These are phyloP conservation scores for Barnettozyma vustinii DNA, from an alignment of 805 yeast species.

Conservation along the genomic window DNA sequence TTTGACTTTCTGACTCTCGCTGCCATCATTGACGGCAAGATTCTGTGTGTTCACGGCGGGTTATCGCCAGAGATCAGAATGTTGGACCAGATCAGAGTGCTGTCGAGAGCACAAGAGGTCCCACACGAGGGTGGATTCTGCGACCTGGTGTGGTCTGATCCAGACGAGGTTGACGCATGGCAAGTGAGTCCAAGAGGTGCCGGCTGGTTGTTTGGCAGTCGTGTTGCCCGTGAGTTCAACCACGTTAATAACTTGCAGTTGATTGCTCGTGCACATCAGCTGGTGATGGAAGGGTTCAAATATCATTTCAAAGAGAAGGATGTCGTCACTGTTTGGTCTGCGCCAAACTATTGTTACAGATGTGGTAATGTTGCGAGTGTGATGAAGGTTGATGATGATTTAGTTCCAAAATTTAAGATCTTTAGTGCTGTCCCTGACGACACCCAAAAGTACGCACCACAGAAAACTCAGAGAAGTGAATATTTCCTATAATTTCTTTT, in stretches of 20 bases:
- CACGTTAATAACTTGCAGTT: conserved; percentile 85
- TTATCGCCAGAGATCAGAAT: conserved; percentile 94
- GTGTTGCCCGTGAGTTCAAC: conserved; percentile 92
- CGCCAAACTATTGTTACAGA: conserved; percentile 94
- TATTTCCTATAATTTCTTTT: conserved; percentile 23
- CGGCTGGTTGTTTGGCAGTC: conserved; percentile 94
- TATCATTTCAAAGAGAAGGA: conserved; percentile 95
- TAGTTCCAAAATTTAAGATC: conserved; percentile 86
- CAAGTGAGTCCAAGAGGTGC: conserved; percentile 98
- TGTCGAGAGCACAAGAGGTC: conserved; percentile 94
- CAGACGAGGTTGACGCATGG: conserved; percentile 97
- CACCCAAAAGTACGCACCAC: conserved; percentile 28
- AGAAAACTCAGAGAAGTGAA: conserved; percentile 30
- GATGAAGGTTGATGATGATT: conserved; percentile 87
- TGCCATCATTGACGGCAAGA: conserved; percentile 92
- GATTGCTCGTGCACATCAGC: conserved; percentile 95
- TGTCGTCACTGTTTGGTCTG: conserved; percentile 97
- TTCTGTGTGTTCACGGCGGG: conserved; percentile 96
- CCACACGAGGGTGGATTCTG: conserved; percentile 99
- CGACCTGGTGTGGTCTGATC: conserved; percentile 96
- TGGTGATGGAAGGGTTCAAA: conserved; percentile 97
- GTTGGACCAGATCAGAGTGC: conserved; percentile 92
- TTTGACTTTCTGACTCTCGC: conserved; percentile 91
- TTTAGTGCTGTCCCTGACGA: conserved; percentile 95
- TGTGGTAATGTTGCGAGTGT: conserved; percentile 99